These are phyloP conservation scores for Cardiosporidium cionae DNA, from an alignment of 169 alveolate species.

Conservation along the genomic window DNA sequence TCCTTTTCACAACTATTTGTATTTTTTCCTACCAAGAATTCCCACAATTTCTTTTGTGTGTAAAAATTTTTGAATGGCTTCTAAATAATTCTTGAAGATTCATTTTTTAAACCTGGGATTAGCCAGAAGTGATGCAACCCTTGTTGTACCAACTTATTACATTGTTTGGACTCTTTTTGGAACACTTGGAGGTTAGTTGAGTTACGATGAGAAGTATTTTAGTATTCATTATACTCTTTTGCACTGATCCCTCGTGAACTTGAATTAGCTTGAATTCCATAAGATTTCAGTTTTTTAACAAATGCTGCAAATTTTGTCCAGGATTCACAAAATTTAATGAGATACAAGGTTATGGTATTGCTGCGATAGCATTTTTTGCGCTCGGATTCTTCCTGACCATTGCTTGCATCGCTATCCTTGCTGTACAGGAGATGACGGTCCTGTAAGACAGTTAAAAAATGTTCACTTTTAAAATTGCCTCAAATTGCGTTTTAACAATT, in stretches of 20 bases:
- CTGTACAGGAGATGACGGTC: slow-evolving; percentile 56
- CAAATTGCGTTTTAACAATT: too few relatives aligned
- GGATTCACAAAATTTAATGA: slow-evolving; percentile 64
- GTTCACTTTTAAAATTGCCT: too few relatives aligned
- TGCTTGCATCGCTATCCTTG: slow-evolving; percentile 46
- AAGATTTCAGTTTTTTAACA: not conserved
- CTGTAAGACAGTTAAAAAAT: slow-evolving; percentile 7
- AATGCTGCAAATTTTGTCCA: not conserved
- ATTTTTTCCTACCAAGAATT: too few relatives aligned
- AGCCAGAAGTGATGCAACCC: slow-evolving; percentile 69
- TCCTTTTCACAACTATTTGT: too few relatives aligned
- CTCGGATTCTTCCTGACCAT: slow-evolving; percentile 50
- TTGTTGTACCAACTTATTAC: slow-evolving; percentile 66
- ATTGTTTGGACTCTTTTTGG: slow-evolving; percentile 70
- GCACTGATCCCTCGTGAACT: not conserved
- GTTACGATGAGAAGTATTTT: too few relatives aligned
- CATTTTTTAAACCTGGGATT: slow-evolving; percentile 65
- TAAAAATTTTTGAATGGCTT: not conserved
- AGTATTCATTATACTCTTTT: not conserved
- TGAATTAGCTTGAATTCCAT: not conserved
- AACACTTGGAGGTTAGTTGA: slow-evolving; percentile 56
- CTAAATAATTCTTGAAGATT: slow-evolving; percentile 41
- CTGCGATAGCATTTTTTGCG: slow-evolving; percentile 41
- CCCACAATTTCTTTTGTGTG: too few relatives aligned
- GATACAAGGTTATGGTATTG: slow-evolving; percentile 52